Conservation (phyloP, 2,329 filamentous ascomycete species). For the Monilinia vaccinii-corymbosi region DNA sequence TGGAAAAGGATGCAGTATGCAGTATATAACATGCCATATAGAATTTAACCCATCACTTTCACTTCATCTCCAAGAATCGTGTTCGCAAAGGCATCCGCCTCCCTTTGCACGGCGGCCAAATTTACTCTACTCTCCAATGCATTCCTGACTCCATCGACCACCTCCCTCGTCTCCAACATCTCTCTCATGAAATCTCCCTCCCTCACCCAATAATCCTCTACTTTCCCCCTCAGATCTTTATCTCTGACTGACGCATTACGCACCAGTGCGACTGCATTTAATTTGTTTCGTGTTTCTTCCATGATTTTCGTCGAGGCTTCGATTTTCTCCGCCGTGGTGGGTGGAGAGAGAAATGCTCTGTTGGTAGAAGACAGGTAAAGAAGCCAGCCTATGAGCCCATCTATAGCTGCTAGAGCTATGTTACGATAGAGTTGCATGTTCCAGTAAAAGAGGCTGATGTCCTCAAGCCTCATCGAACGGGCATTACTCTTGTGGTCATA, state of each 20-base stretch:
- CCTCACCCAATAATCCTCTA: conserved; percentile 69
- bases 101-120: conserved; percentile 48
- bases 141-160: conserved; percentile 61
- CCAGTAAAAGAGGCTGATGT: conserved; percentile 68
- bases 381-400: conserved; percentile 52
- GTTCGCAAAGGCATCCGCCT: conserved; percentile 54
- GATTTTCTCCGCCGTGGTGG: conserved; percentile 55
- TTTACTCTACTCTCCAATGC: conserved; percentile 57
- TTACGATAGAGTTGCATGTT: conserved; percentile 53
- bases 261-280: conserved; percentile 65
- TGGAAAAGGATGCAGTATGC: background rate
- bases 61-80: conserved; percentile 28
- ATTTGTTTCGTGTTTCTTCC: conserved; percentile 51
- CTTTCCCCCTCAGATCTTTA: conserved; percentile 54
- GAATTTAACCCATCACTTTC: background rate
- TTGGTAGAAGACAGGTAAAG: conserved; percentile 75
- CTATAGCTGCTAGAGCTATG: conserved; percentile 53
- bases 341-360: conserved; percentile 60
- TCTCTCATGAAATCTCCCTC: conserved; percentile 65
- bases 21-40: background rate
- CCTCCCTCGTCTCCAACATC: conserved; percentile 71
- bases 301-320: conserved; percentile 49
- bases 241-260: conserved; percentile 75
- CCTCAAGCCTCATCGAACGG: conserved; percentile 48
- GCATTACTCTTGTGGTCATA: conserved; percentile 61